Base-by-base conservation (phyloP, 495 filamentous ascomycete genomes). In the Cairneyella variabilis region DNA sequence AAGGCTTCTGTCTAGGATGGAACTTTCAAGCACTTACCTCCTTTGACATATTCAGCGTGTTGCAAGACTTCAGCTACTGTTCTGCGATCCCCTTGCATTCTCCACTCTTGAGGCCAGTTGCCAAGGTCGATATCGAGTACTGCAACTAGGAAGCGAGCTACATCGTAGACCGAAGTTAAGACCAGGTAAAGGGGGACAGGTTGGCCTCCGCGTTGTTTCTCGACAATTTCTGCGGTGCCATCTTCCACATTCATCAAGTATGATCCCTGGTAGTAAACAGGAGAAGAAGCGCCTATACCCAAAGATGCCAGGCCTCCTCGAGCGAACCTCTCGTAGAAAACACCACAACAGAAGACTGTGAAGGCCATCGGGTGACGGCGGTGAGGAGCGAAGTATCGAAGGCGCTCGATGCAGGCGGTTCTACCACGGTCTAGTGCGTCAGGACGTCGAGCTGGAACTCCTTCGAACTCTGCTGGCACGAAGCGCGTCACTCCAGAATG, bases 401-500 rank as follows among this genome's bases (percentile, higher is more conserved):
- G 75, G 4, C 75, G 67, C 17, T 73, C 69, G 14, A 83, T 71
- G 1, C 83, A 82, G 8, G 69, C 68, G 30, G 78, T 69, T 54
- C 78, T 74, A 4, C 83, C 82, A 30, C 84, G 83, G 57, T 80
- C 39, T 75, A 64, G 1, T 66, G 66, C 39, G 50, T 48, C 44
- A 65, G 73, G 65, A 63, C 58, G 70, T 14, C 70, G 58, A n/a
- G 54, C 57, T 14, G 75, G 73, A 6, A 62, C 61, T 2, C 85
- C 85, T 68, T 89, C 86, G 49, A 89, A 90, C 59, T 89, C 86
- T 2, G 86, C 86, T 11, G 86, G 86, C 14, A 84, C 82, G 62
- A 90, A 89, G 18, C 83, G 74, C 21, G 76, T 74, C 8, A 89
- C 86, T n/a, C 77, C 64, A 12, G 76, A 79, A 26, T 72, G 66